These are phyloP conservation scores for Aspergillus asperescens DNA, from an alignment of 495 filamentous ascomycete genomes.

Conservation along the genomic window DNA sequence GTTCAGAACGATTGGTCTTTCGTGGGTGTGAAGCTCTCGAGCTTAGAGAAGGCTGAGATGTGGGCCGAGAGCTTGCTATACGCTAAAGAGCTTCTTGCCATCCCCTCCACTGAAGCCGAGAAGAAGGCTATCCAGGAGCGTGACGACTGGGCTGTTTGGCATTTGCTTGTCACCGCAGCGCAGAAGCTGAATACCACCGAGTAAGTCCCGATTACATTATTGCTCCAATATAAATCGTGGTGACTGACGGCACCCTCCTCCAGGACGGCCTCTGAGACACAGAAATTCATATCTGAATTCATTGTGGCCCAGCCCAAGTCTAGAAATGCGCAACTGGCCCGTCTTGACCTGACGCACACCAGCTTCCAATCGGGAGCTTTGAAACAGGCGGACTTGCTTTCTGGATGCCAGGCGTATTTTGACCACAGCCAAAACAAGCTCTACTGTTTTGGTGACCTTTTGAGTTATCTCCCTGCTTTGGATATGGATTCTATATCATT, in stretches of 20 bases:
- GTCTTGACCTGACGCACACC: constrained; percentile 25
- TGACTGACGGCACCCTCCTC: constrained; percentile 12
- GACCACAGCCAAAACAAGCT: constrained; percentile 45
- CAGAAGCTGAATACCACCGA: constrained; percentile 27
- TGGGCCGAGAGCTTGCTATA: constrained; percentile 46
- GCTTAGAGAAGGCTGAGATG: constrained; percentile 37
- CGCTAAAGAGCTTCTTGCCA: constrained; percentile 36
- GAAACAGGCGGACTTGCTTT: constrained; percentile 33
- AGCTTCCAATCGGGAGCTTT: constrained; percentile 27
- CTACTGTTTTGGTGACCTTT: constrained; percentile 52
- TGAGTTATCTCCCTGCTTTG: constrained; percentile 38
- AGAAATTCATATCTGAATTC: constrained; percentile 33
- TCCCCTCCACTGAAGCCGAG: constrained; percentile 29
- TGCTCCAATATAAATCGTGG: too few relatives aligned
- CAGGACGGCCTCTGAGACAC: constrained; percentile 30
- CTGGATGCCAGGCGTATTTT: constrained; percentile 46
- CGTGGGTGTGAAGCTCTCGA: constrained; percentile 39
- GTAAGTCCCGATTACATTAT: constrained; percentile 23
- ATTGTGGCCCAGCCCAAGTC: constrained; percentile 35
- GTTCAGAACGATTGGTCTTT: constrained; percentile 50
- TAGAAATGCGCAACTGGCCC: constrained; percentile 46
- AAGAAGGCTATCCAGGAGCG: constrained; percentile 37
- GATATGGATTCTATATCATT: constrained; percentile 30
- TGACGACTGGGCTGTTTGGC: constrained; percentile 57
- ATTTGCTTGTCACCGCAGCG: constrained; percentile 31